These are phyloP conservation scores for Pythium chondricola DNA, from an alignment of 352 stramenopile genomes.

Conservation along the genomic window DNA sequence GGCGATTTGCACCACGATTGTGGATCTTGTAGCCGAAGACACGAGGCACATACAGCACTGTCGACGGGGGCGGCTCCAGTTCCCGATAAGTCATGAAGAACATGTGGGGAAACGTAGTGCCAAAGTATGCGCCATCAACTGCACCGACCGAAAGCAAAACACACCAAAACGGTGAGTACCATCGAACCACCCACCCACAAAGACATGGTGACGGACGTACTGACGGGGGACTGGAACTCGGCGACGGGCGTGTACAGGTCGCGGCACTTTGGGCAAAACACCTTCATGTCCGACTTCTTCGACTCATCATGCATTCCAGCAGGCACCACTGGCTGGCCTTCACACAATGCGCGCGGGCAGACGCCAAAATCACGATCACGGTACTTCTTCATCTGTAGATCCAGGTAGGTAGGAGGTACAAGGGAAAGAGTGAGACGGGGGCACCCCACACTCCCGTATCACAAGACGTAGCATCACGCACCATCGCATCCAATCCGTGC, in stretches of 20 bases:
- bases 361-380: slow-evolving; percentile 84
- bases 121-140: slow-evolving; percentile 97
- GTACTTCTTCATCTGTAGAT: slow-evolving; percentile 81
- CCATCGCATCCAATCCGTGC: slow-evolving; percentile 84
- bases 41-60: slow-evolving; percentile 82
- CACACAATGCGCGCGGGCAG: slow-evolving; percentile 78
- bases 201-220: slow-evolving; percentile 32
- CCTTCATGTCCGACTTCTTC: slow-evolving; percentile 89
- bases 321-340: slow-evolving; percentile 77
- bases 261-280: slow-evolving; percentile 87
- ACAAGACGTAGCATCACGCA: slow-evolving; percentile 15
- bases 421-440: background rate
- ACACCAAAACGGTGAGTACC: background rate
- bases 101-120: slow-evolving; percentile 97
- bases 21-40: slow-evolving; percentile 93
- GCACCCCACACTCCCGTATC: background rate
- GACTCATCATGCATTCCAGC: slow-evolving; percentile 84
- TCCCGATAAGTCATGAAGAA: slow-evolving; percentile 98
- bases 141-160: slow-evolving; percentile 1
- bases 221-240: slow-evolving; percentile 79
- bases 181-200: background rate
- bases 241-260: slow-evolving; percentile 82
- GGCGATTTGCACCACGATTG: slow-evolving; percentile 80
- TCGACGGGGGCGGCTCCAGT: slow-evolving; percentile 73
- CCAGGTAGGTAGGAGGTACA: too few species aligned